Percentiles rank a stretch among this genome's conserved stretches.
phyloP scores from a whole-genome alignment of 352 stramenopile genomes.

The Globisporangium ultimum region DNA sequence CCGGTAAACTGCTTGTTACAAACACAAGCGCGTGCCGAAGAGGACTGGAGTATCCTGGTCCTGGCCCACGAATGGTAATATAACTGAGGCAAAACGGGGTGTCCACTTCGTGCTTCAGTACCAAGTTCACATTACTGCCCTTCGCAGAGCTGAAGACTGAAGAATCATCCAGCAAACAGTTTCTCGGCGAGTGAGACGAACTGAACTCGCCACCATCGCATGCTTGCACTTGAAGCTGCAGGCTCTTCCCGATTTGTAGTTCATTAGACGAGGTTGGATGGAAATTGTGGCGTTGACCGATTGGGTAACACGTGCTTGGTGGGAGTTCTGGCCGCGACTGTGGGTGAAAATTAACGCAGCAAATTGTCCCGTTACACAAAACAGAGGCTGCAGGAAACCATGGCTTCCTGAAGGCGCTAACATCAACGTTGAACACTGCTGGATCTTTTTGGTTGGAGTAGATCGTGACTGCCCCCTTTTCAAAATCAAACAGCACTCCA shows the following conservation, averaged over 20 bases:
- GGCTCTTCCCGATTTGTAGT: constrained; percentile 63
- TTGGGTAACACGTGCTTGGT: constrained; percentile 26
- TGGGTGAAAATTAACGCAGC: constrained; percentile 72
- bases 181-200: constrained; percentile 52
- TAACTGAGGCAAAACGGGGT: constrained; percentile 81
- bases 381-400: constrained; percentile 56
- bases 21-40: constrained; percentile 64
- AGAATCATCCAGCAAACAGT: constrained; percentile 75
- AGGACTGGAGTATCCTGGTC: constrained; percentile 77
- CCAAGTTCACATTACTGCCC: constrained; percentile 69
- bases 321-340: constrained; percentile 48
- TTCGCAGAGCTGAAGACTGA: constrained; percentile 82
- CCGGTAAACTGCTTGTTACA: constrained; percentile 56
- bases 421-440: constrained; percentile 28
- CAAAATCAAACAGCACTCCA: constrained; percentile 81
- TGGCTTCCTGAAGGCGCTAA: constrained; percentile 27
- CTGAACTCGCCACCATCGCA: constrained; percentile 85
- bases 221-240: constrained; percentile 61
- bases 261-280: constrained; percentile 49
- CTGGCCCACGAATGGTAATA: constrained; percentile 65
- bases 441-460: constrained; percentile 50
- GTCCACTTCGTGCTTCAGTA: constrained; percentile 76
- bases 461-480: constrained; percentile 47
- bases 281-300: constrained; percentile 36
- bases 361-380: constrained; percentile 67